Evolutionary conservation across 1,284 basidiomycete genomes (phyloP).

Genomic region (Pyrrhoderma lamaoense): DNA sequence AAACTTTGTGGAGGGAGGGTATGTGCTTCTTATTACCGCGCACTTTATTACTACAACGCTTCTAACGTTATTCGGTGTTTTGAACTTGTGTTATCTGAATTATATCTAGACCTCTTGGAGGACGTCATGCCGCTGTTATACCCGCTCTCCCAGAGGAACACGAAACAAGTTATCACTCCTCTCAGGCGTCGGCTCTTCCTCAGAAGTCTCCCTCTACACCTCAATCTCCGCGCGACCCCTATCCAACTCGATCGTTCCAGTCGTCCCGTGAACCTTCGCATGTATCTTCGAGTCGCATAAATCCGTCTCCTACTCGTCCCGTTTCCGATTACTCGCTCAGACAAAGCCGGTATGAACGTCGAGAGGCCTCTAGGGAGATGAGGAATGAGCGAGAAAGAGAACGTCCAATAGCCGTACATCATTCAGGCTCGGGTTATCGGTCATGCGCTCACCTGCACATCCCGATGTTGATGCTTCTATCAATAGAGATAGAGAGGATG

Average conservation of each 20-base stretch:
- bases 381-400: constrained; percentile 23
- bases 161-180: constrained; percentile 26
- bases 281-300: no score
- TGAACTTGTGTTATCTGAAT: neutral
- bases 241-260: no score
- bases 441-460: constrained; percentile 1
- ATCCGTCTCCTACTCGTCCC: no score
- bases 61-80: neutral
- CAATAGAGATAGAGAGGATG: no score
- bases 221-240: no score
- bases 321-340: no score
- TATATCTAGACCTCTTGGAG: constrained; percentile 55
- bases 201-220: no score
- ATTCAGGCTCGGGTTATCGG: neutral
- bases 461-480: no score
- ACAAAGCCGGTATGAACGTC: no score
- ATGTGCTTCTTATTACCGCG: constrained; percentile 31
- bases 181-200: constrained; percentile 12
- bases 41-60: constrained; percentile 15
- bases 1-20: constrained; percentile 74
- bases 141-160: constrained; percentile 69
- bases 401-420: no score
- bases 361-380: constrained; percentile 26
- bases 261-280: no score
- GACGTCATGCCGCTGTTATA: constrained; percentile 69